phyloP scores from a whole-genome alignment of 2,329 filamentous ascomycete genomes.

The Emericellopsis cladophorae region DNA sequence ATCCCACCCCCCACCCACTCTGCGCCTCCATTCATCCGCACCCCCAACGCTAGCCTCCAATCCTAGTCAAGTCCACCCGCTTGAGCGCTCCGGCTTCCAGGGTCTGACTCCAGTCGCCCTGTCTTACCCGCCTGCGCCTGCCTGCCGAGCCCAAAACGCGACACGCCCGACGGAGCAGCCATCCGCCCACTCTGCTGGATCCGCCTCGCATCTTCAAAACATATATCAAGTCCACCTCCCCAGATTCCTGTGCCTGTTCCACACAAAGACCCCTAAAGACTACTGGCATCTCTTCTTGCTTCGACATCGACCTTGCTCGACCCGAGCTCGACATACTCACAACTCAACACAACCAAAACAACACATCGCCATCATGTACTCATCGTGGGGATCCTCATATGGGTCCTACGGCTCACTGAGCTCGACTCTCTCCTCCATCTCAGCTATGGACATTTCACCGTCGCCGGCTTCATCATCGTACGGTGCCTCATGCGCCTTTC shows the following conservation, averaged over 20 bases:
- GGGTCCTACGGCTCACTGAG: slow-evolving; percentile 37
- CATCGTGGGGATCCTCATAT: slow-evolving; percentile 20
- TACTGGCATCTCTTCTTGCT: background rate
- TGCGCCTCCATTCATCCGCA: no score
- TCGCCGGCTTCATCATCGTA: slow-evolving; percentile 18
- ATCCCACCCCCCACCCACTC: no score
- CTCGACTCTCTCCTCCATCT: slow-evolving; percentile 17
- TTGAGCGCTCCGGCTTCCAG: no score
- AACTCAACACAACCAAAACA: slow-evolving; percentile 1
- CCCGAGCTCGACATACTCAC: slow-evolving; percentile 3
- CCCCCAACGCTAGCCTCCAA: no score
- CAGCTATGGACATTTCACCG: slow-evolving; percentile 31
- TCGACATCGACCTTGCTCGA: background rate
- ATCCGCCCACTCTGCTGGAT: background rate
- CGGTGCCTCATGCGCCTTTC: slow-evolving; percentile 39
- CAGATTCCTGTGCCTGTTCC: background rate
- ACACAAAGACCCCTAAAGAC: background rate
- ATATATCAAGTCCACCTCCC: background rate
- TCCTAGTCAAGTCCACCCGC: no score
- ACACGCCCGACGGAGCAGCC: background rate
- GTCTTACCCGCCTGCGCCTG: background rate
- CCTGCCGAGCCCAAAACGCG: background rate
- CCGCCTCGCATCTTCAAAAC: background rate
- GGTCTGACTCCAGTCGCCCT: no score
- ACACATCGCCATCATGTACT: slow-evolving; percentile 26